Base-by-base conservation (phyloP, 495 filamentous ascomycete genomes). In the Eremomyces bilateralis region DNA sequence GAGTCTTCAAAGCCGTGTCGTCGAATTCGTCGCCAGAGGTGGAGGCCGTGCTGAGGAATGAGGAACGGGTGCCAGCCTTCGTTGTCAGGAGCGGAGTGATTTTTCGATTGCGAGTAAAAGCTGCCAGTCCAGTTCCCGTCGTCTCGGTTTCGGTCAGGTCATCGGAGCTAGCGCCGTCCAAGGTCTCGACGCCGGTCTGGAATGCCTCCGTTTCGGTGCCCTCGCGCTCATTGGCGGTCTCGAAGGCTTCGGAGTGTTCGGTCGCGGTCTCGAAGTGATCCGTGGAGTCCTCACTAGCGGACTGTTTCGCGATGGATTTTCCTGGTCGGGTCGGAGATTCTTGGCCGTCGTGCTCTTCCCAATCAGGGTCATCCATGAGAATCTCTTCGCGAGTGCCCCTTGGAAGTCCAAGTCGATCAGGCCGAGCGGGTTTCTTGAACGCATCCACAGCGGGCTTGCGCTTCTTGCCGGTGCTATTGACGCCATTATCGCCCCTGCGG, bases 111-210 rank as follows among this genome's bases (percentile, higher is more conserved):
- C 24, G 24, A 13, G 8, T 13, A 13, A 28, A 8, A 6, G 30
- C 46, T 18, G 16, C 42, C 1, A 38, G 17, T 28, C 56, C 38
- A 41, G 29, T 17, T 11, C 30, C 36, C 16, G 38, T 19, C 8
- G 6, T 64, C 47, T 94, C 85, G 10, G 84, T 94, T 57, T 97
- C 88, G 1, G 88, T 95, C 15, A 80, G 60, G 15, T 75, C 78
- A 41, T 76, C 80, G 33, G 75, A 76, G 50, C 74, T 81, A 39
- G 76, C 77, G 22, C 76, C 79, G 36, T 76, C 68, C 44, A 90
- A 71, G 40, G 64, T 74, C 53, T 94, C 88, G 15, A 69, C 63
- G 16, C 80, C 81, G 11, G 88, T 94, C 51, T 90, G 77, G 69
- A 93, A 92, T 31, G 81, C 80, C 39, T 95, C 88, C 20, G 80